These are phyloP conservation scores for Aspergillus fumigatiaffinis DNA, from an alignment of 2,329 filamentous ascomycete species.

Conservation along the genomic window DNA sequence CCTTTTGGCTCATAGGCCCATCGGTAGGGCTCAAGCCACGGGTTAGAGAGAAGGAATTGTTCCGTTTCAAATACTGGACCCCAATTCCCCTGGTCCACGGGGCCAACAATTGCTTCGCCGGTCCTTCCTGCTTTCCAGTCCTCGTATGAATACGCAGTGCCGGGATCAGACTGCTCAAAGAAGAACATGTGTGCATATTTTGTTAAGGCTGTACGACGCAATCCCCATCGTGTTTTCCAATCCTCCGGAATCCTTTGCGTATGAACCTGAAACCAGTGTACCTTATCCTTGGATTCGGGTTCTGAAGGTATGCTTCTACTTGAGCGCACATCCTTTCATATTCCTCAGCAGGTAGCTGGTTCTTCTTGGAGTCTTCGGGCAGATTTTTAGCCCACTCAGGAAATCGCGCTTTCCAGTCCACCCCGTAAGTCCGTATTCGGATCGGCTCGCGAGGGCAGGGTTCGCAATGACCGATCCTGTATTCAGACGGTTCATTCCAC, in stretches of 20 bases:
- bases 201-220: not conserved
- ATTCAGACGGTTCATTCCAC: too few relatives aligned
- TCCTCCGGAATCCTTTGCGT: constrained; percentile 1
- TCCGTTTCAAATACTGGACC: not conserved
- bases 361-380: not conserved
- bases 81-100: not conserved
- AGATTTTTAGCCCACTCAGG: not conserved
- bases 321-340: not conserved
- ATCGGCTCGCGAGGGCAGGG: not conserved
- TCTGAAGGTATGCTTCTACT: constrained; percentile 3
- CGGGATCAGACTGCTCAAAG: constrained; percentile 12
- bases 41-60: not conserved
- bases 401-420: constrained; percentile 9
- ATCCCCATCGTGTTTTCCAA: not conserved
- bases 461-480: not conserved
- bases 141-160: constrained; percentile 8
- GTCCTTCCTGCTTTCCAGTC: constrained; percentile 12
- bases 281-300: constrained; percentile 6
- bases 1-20: not conserved
- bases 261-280: constrained; percentile 3
- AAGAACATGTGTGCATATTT: constrained; percentile 2
- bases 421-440: constrained; percentile 5
- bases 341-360: not conserved
- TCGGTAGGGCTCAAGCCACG: not conserved
- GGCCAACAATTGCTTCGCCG: constrained; percentile 3